Base-by-base conservation (phyloP, 495 filamentous ascomycete genomes). In the Talaromyces liani region DNA sequence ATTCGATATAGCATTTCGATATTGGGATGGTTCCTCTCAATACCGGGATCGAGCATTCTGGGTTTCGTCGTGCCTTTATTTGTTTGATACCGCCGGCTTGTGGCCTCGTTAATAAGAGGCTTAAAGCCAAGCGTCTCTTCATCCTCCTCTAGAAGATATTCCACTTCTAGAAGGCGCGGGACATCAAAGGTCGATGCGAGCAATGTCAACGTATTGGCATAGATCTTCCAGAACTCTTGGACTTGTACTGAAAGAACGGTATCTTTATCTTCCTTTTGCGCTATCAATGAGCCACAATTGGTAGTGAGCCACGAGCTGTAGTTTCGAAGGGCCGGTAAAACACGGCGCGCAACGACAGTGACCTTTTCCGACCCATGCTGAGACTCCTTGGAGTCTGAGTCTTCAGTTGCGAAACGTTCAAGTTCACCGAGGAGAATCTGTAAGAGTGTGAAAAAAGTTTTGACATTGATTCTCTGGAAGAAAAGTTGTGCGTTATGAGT, bases 101-200 rank as follows among this genome's bases (percentile, higher is more conserved):
- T 82, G 22, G 77, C 66, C 9, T 81, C 73, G 62, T 81, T 75
- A 24, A 80, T 71, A 22, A 94, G 74, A 5, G 91, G 91, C 60
- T 80, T 77, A 72, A 92, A 91, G n/a, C 87, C 88, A 61, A 91
- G 77, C 18, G 84, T 91, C 36, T 88, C 84, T 65, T 85, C 85
- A 70, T 94, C 90, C 70, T 94, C 91, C 62, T 90, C 86, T 2
- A 94, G 77, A 58, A 92, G 76, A 70, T 93, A 93, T 22, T 84
- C 81, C 10, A 87, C 66, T 33, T 77, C 72, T 3, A 84, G 83
- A 24, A 90, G 77, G 56, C 80, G 72, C 18, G 80, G 70, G 6
- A 84, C 76, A 47, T 85, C 78, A 65, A 90, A 90, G 1, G 79
- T 83, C 3, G 82, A 82, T 7, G 81, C 80, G 45, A 91, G 75